phyloP scores from a whole-genome alignment of 208 protist species.

The Crithidia expoeki region DNA sequence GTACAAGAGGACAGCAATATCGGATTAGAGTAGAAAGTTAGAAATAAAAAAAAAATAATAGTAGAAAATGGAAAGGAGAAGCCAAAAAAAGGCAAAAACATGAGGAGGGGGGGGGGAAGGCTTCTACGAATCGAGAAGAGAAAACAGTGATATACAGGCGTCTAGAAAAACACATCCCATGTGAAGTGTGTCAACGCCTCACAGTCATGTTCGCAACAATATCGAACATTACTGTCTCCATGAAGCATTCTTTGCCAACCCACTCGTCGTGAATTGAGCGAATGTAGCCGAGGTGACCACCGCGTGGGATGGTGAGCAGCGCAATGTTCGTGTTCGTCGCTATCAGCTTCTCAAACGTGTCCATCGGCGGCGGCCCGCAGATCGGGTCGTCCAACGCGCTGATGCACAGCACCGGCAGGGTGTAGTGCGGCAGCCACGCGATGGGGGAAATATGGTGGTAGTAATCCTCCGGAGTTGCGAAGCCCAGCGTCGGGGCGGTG shows the following conservation, averaged over 20 bases:
- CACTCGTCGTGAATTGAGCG: conserved; percentile 43
- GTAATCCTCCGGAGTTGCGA: conserved; percentile 59
- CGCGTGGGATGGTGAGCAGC: conserved; percentile 51
- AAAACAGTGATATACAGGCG: too few relatives aligned
- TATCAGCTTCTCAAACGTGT: conserved; percentile 37
- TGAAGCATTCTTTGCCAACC: conserved; percentile 38
- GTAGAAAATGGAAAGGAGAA: not conserved
- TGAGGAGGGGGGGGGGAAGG: not conserved
- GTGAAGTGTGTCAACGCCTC: not conserved
- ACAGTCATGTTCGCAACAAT: conserved; percentile 14
- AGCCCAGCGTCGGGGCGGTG: conserved; percentile 64
- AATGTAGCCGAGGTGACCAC: conserved; percentile 71
- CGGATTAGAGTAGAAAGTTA: not conserved
- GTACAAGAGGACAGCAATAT: not conserved
- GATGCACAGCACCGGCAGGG: conserved; percentile 67
- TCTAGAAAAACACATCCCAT: not conserved
- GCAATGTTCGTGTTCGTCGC: conserved; percentile 42
- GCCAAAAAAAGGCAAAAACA: not conserved
- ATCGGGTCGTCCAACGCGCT: conserved; percentile 66
- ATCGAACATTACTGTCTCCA: conserved; percentile 43
- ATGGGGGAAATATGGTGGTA: conserved; percentile 56
- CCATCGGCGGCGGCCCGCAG: conserved; percentile 35
- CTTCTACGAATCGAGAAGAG: too few relatives aligned
- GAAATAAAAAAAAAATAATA: not conserved
- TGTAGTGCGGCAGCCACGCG: conserved; percentile 48